These are phyloP conservation scores for Plasmodium coatneyi DNA, from an alignment of 169 alveolate species.

Conservation along the genomic window DNA sequence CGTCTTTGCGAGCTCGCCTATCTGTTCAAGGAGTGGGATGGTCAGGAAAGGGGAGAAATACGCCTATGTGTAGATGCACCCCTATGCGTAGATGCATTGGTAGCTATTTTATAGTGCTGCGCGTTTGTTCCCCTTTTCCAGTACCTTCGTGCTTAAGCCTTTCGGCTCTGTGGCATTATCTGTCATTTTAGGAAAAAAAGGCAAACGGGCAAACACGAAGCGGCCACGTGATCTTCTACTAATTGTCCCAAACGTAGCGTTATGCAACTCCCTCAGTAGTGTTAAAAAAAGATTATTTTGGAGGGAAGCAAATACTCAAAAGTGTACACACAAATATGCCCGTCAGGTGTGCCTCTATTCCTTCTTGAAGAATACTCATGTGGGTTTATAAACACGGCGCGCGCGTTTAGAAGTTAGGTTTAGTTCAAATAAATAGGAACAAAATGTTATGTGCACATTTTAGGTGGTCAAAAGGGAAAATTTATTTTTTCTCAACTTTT, in stretches of 20 bases:
- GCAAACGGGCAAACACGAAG: not conserved
- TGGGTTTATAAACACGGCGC: not conserved
- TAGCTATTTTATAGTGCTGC: not conserved
- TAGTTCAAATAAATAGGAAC: not conserved
- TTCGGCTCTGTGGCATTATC: not conserved
- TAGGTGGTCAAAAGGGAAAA: not conserved
- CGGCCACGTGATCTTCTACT: not conserved
- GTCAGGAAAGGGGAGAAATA: not conserved
- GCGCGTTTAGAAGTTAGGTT: not conserved
- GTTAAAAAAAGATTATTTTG: not conserved
- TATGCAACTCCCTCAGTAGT: not conserved
- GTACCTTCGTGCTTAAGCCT: conserved; percentile 31
- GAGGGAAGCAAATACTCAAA: not conserved
- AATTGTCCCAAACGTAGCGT: not conserved
- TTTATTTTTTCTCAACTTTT: not conserved
- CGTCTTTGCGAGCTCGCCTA: conserved; percentile 20
- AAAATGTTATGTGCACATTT: not conserved
- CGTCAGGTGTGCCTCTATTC: not conserved
- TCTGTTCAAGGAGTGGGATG: conserved; percentile 1
- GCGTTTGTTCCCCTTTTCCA: not conserved
- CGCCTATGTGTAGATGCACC: not conserved
- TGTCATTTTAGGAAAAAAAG: conserved; percentile 5
- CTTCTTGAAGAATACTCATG: not conserved
- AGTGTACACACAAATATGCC: not conserved
- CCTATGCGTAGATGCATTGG: not conserved